Evolutionary conservation across 108 stramenopile genomes (phyloP).

Genomic region (Discostella pseudostelligera): DNA sequence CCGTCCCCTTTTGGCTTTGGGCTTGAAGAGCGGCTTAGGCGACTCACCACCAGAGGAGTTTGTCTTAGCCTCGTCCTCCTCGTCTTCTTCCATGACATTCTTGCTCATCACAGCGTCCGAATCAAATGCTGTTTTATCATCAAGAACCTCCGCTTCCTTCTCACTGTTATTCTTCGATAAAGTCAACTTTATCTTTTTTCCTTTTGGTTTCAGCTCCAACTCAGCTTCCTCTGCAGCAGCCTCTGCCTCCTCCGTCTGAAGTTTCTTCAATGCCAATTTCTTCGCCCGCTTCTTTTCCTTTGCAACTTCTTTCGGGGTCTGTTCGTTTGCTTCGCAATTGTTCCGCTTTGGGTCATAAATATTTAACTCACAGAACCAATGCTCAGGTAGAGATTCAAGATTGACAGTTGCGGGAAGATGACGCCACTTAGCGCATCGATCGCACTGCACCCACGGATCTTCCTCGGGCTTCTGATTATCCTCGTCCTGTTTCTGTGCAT

Average conservation of each 20-base stretch:
- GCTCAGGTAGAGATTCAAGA: conserved; percentile 62
- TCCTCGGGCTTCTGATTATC: conserved; percentile 50
- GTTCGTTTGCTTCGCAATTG: conserved; percentile 69
- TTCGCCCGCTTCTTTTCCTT: conserved; percentile 60
- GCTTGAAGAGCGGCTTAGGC: conserved; percentile 13
- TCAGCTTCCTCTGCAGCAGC: neutral
- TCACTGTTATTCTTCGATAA: conserved; percentile 18
- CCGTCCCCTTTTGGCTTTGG: conserved; percentile 38
- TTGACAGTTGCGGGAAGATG: conserved; percentile 67
- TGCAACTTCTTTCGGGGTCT: conserved; percentile 62
- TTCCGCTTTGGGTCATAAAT: conserved; percentile 64
- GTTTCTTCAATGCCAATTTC: conserved; percentile 48
- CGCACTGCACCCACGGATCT: conserved; percentile 88
- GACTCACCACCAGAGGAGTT: conserved; percentile 16
- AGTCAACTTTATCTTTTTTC: conserved; percentile 10
- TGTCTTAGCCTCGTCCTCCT: neutral
- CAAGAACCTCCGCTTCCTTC: conserved; percentile 13
- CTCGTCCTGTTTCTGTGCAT: conserved; percentile 55
- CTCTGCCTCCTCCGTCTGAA: conserved; percentile 32
- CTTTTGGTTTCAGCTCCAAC: conserved; percentile 3
- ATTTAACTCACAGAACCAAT: conserved; percentile 89
- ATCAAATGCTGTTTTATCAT: neutral
- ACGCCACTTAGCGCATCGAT: conserved; percentile 86
- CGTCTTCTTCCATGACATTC: conserved; percentile 15
- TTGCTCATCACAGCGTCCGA: conserved; percentile 1